Base-by-base conservation (phyloP, 495 filamentous ascomycete species). In the Stereocaulon alpinum region DNA sequence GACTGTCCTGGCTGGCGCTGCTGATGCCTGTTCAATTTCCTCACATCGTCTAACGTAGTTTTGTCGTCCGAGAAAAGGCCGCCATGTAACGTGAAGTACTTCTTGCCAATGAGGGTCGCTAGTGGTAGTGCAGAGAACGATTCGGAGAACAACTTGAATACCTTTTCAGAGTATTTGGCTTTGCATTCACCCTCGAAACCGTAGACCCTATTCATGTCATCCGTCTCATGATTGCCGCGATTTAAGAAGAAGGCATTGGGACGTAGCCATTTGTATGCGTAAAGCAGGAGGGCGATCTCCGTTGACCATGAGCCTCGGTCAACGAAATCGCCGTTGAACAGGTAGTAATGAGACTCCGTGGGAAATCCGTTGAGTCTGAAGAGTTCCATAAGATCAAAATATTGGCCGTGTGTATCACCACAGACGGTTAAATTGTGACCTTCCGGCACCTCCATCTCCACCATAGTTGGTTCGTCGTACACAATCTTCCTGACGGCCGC, bases 321-420 rank as follows among this genome's bases (percentile, higher is more conserved):
- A 27, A 99, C 93, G 64, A 99, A 99, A 72, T 99, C 93, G 63
- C 93, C 93, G 72, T 99, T 99, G 81, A 99, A 99, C 51, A 99
- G 83, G 67, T 96, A 99, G 67, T 82, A 83, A 63, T 97, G 89
- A 61, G 85, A 86, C 63, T 89, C 87, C 17, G 80, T 80, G 0
- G 93, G 93, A 60, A 78, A 80, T 22, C 94, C 94, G 66, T 94
- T 95, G 43, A 93, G 80, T 64, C 88, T 78, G 81, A 99, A 99
- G 62, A 99, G 86, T 67, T 99, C 88, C 74, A 99, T 82, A 18
- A 99, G 77, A 71, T 99, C 93, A 66, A 91, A 99, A 75, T 86
- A 98, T 82, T 98, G 93, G 86, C 91, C 93, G 73, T 99, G 93
- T 6, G 93, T 99, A 70, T 99, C 93, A 70, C 93, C 93, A 68